Percentiles rank a stretch among this genome's conserved stretches.
Conservation (phyloP, 805 yeast genomes). For the Ogataea methanolica region DNA sequence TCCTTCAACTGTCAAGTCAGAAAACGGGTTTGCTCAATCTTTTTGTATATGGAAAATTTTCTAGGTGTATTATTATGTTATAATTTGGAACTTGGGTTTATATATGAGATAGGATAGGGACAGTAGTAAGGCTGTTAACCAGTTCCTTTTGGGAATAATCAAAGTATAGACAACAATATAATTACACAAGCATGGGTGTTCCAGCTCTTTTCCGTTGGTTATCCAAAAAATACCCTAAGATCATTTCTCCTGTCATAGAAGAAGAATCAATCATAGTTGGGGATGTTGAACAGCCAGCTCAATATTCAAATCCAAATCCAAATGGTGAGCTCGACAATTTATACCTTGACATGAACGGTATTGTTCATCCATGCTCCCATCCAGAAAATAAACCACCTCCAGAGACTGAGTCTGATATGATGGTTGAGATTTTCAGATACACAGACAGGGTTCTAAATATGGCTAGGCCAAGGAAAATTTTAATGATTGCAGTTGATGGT, state of each 20-base stretch:
- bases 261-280: slow-evolving; percentile 56
- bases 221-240: slow-evolving; percentile 88
- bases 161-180: too few species aligned
- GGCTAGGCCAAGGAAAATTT: slow-evolving; percentile 92
- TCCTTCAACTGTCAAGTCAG: too few species aligned
- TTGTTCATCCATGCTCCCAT: slow-evolving; percentile 98
- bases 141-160: too few species aligned
- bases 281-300: slow-evolving; percentile 60
- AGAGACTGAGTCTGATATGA: slow-evolving; percentile 95
- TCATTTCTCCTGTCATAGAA: slow-evolving; percentile 84
- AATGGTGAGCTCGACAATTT: slow-evolving; percentile 94
- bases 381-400: slow-evolving; percentile 97
- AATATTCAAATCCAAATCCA: slow-evolving; percentile 75
- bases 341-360: slow-evolving; percentile 97
- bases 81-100: too few species aligned
- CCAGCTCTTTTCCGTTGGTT: slow-evolving; percentile 98
- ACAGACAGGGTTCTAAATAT: slow-evolving; percentile 87
- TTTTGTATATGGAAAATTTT: too few species aligned
- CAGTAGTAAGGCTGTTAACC: too few species aligned
- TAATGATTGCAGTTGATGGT: slow-evolving; percentile 97
- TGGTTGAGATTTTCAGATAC: slow-evolving; percentile 85
- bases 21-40: too few species aligned
- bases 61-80: too few species aligned
- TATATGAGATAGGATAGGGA: too few species aligned
- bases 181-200: slow-evolving; percentile 64